Base-by-base conservation (phyloP, 805 yeast species). In the Barnettozyma sucrosica region DNA sequence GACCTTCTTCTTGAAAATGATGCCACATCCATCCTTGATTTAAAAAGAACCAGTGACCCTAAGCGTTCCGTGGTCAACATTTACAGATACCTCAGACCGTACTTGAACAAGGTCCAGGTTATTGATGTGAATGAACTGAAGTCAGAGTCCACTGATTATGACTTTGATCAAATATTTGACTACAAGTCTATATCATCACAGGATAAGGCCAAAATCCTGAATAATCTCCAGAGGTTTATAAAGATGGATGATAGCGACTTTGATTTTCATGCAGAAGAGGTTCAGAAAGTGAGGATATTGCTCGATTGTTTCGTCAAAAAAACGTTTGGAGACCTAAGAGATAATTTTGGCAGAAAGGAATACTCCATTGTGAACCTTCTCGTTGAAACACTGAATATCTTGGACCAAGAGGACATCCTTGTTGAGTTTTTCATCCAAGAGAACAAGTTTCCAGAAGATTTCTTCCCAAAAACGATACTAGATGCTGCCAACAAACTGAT, bases 341-440 rank as follows among this genome's bases (percentile, higher is more conserved):
- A 48, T 4, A 50, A 50, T 36, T 61, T 51, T 43, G 34, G 45
- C 11, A 49, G 43, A 13, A 49, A 53, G 40, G 55, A 59, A 18
- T 61, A 57, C 36, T 47, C 58, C 1, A 49, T 54, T 20, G 63
- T 58, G 6, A 33, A 44, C 19, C 25, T 55, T 14, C 37, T 59
- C 5, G 65, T 61, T 19, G 61, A 57, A 41, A 54, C 59, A 1
- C 45, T 61, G 36, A 58, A 58, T 18, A 42, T 57, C 32, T 41
- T 67, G 34, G 66, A 66, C 46, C 70, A 72, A 50, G 67, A 66
- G 47, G 65, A 65, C 30, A 53, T 63, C 19, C 62, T 69, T 2
- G 64, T 70, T 14, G 74, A 71, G 44, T 70, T 68, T 46, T 71
- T 71, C 51, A 64, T 63, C 43, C 68, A 71, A 18, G 66, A 66